phyloP scores from a whole-genome alignment of 2,329 filamentous ascomycete species.

The Fusarium sp. region DNA sequence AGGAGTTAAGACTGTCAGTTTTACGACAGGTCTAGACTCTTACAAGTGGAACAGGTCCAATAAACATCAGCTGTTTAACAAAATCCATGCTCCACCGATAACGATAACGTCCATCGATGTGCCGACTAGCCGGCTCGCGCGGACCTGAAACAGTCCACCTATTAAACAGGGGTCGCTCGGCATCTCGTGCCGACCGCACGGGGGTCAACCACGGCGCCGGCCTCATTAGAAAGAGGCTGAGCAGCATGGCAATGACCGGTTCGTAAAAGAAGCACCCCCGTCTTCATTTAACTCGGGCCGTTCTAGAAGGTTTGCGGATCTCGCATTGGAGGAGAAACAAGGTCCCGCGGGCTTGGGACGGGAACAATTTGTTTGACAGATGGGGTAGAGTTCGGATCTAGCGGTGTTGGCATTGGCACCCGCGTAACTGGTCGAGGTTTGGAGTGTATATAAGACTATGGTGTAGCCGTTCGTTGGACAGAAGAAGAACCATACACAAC shows the following conservation, averaged over 20 bases:
- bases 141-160: slow-evolving; percentile 18
- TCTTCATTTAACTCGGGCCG: slow-evolving; percentile 18
- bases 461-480: background rate
- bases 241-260: background rate
- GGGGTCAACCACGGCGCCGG: background rate
- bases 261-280: background rate
- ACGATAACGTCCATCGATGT: background rate
- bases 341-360: background rate
- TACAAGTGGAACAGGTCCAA: background rate
- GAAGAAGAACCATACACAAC: background rate
- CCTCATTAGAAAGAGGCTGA: background rate
- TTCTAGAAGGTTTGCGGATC: background rate
- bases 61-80: background rate
- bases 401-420: background rate
- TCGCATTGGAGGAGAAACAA: slow-evolving; percentile 25
- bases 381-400: background rate
- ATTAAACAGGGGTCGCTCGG: slow-evolving; percentile 1
- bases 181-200: slow-evolving; percentile 10
- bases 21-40: background rate
- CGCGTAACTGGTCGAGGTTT: too few relatives aligned
- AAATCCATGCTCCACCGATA: background rate
- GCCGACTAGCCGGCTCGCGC: slow-evolving; percentile 16
- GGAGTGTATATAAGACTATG: slow-evolving; percentile 19
- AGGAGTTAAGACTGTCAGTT: background rate
- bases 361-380: background rate